phyloP scores from a whole-genome alignment of 2,329 filamentous ascomycete genomes.

The Alternaria arbusti region DNA sequence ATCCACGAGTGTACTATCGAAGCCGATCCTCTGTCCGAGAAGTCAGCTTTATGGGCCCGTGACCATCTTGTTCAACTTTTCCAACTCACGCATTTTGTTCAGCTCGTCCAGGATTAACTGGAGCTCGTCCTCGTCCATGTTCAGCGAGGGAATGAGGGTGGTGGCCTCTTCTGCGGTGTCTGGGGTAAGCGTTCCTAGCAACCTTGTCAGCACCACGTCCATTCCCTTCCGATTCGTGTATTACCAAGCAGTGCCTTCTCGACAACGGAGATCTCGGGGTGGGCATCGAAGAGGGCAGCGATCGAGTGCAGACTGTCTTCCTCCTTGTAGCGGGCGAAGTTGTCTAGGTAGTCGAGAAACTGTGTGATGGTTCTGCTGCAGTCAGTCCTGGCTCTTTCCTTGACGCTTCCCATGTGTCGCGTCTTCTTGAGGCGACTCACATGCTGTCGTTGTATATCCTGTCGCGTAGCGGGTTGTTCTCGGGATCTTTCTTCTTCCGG shows the following conservation, averaged over 20 bases:
- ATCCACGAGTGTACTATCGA: slow-evolving; percentile 15
- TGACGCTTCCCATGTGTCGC: background rate
- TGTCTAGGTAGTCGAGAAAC: slow-evolving; percentile 90
- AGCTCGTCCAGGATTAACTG: slow-evolving; percentile 90
- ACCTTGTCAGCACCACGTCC: slow-evolving; percentile 15
- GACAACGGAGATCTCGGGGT: slow-evolving; percentile 84
- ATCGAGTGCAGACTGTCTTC: slow-evolving; percentile 96
- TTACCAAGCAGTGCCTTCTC: slow-evolving; percentile 86
- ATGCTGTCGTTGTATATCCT: slow-evolving; percentile 66
- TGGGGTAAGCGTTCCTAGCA: slow-evolving; percentile 83
- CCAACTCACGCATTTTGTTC: slow-evolving; percentile 70
- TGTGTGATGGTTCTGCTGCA: slow-evolving; percentile 75
- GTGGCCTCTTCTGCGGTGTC: slow-evolving; percentile 95
- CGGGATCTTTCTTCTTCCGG: slow-evolving; percentile 70
- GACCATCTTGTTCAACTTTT: background rate
- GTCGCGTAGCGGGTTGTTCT: slow-evolving; percentile 76
- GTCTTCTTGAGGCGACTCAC: slow-evolving; percentile 26
- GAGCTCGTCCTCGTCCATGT: slow-evolving; percentile 88
- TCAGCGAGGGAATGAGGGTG: slow-evolving; percentile 90
- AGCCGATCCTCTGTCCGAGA: slow-evolving; percentile 34
- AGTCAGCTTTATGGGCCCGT: slow-evolving; percentile 21
- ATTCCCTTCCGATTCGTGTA: slow-evolving; percentile 27
- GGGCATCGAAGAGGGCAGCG: slow-evolving; percentile 80
- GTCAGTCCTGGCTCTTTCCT: slow-evolving; percentile 13
- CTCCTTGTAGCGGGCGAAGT: slow-evolving; percentile 94